phyloP scores from a whole-genome alignment of 1,139 yeast species.

The Protomyces inouyei region DNA sequence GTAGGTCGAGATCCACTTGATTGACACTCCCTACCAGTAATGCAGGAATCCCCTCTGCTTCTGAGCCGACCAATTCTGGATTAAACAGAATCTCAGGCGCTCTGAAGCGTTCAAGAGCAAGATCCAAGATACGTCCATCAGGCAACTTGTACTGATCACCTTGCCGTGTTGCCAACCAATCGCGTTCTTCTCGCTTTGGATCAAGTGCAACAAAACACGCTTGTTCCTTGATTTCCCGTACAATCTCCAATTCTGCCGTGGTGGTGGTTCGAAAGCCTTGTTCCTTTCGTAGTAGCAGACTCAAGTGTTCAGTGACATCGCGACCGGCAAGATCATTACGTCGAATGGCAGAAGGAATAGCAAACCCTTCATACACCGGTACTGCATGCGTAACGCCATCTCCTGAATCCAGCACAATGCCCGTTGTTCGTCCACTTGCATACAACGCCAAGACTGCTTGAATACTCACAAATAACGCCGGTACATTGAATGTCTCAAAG shows the following conservation, averaged over 20 bases:
- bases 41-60: conserved; percentile 63
- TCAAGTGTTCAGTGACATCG: conserved; percentile 73
- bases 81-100: conserved; percentile 73
- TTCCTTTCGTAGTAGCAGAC: conserved; percentile 54
- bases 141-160: conserved; percentile 56
- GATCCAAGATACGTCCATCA: conserved; percentile 63
- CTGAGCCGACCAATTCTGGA: conserved; percentile 76
- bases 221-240: conserved; percentile 69
- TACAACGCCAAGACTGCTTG: conserved; percentile 83
- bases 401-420: conserved; percentile 82
- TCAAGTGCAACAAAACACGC: conserved; percentile 67
- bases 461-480: conserved; percentile 74
- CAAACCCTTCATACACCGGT: conserved; percentile 85
- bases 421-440: conserved; percentile 87
- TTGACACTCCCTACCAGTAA: conserved; percentile 61
- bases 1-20: conserved; percentile 71
- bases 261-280: conserved; percentile 56
- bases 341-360: conserved; percentile 65
- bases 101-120: conserved; percentile 66
- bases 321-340: conserved; percentile 82
- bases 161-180: conserved; percentile 43
- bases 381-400: conserved; percentile 88
- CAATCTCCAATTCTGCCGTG: conserved; percentile 78
- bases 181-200: conserved; percentile 61
- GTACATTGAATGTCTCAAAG: conserved; percentile 81